Evolutionary conservation across 1,139 yeast species (phyloP).

Genomic region (Hemisphaericaspora xylanilytica): DNA sequence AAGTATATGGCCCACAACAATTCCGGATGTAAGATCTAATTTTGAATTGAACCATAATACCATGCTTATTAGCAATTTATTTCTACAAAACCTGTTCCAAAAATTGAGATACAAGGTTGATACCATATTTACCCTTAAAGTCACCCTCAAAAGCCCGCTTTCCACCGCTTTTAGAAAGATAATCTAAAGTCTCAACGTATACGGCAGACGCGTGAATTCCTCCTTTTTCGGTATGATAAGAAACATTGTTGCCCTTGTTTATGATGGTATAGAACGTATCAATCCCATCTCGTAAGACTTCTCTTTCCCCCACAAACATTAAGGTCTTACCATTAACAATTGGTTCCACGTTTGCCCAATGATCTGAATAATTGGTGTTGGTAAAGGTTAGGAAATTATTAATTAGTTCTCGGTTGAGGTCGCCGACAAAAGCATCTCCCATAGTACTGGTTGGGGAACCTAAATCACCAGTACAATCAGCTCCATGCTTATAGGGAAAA

Average conservation of each 20-base stretch:
- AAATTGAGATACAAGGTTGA: constrained; percentile 16
- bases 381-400: constrained; percentile 17
- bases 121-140: constrained; percentile 23
- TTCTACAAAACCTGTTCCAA: constrained; percentile 4
- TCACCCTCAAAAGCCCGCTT: constrained; percentile 22
- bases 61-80: no score
- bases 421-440: constrained; percentile 30
- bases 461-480: constrained; percentile 27
- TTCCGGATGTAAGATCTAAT: no score
- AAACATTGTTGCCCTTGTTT: constrained; percentile 17
- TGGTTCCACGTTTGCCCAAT: constrained; percentile 29
- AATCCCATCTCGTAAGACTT: constrained; percentile 29
- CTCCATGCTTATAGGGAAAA: constrained; percentile 20
- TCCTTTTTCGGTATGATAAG: constrained; percentile 23
- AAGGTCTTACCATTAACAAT: constrained; percentile 24
- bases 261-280: constrained; percentile 18
- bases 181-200: constrained; percentile 29
- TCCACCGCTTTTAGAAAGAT: constrained; percentile 20
- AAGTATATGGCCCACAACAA: no score
- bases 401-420: constrained; percentile 15
- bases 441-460: constrained; percentile 24
- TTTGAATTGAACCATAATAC: no score
- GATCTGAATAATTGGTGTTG: constrained; percentile 19
- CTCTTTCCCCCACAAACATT: constrained; percentile 35
- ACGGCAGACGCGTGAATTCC: constrained; percentile 29